Percentiles rank a stretch among this genome's conserved stretches.
Evolutionary conservation across 2,329 filamentous ascomycete genomes (phyloP).

Genomic region (Pseudogymnoascus sp.): DNA sequence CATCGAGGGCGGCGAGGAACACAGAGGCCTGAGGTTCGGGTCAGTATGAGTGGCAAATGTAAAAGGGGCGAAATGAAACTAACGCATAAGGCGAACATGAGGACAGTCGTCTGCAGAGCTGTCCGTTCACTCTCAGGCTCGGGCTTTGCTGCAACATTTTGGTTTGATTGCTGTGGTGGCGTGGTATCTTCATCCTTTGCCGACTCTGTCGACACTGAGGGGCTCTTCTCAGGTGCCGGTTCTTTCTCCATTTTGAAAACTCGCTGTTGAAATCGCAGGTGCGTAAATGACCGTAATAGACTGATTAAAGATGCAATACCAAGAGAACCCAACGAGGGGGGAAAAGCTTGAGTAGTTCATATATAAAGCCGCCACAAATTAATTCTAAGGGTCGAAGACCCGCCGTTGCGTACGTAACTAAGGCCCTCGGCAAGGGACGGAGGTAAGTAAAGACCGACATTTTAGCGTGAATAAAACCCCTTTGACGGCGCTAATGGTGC

Average conservation of each 20-base stretch:
- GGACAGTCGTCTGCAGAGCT: slow-evolving; percentile 23
- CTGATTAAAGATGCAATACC: not conserved
- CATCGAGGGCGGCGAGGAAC: slow-evolving; percentile 26
- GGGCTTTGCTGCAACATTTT: not conserved
- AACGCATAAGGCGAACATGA: slow-evolving; percentile 26
- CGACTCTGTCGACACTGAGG: not conserved
- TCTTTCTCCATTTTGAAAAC: not conserved
- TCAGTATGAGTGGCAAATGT: not conserved
- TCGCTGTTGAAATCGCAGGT: not conserved
- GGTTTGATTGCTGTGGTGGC: not conserved
- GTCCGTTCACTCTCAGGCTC: slow-evolving; percentile 25
- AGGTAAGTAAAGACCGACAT: not conserved
- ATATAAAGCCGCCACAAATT: not conserved
- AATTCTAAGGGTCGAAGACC: not conserved
- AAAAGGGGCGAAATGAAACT: slow-evolving; percentile 18
- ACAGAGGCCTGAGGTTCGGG: not conserved
- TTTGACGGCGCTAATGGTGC: not conserved
- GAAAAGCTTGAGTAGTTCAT: not conserved
- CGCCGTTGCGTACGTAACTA: not conserved
- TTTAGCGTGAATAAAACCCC: not conserved
- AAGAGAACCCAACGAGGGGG: not conserved
- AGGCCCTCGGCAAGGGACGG: not conserved
- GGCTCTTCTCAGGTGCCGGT: not conserved
- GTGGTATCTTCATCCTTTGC: not conserved
- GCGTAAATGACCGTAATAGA: not conserved